Conservation (phyloP, 1,284 basidiomycete species). For the Ganoderma leucocontextum region DNA sequence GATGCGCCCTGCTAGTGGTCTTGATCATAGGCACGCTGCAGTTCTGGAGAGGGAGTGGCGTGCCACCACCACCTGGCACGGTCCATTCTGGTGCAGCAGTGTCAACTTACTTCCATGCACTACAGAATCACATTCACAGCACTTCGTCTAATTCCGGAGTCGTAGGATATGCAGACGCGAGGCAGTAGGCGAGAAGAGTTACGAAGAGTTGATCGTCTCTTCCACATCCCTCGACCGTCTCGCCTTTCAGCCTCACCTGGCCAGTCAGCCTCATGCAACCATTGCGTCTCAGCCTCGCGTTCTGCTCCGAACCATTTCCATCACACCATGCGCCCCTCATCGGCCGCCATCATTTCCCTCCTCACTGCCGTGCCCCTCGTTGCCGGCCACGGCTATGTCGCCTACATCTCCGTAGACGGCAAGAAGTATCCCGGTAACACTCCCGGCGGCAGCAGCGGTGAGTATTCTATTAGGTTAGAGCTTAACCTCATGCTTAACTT, state of each 20-base stretch:
- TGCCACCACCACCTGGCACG: too few species aligned
- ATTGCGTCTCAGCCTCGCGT: background rate
- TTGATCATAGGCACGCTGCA: too few species aligned
- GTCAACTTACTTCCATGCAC: too few species aligned
- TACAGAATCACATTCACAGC: too few species aligned
- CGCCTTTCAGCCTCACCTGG: background rate
- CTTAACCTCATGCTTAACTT: background rate
- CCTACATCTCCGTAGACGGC: constrained; percentile 61
- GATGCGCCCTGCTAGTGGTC: too few species aligned
- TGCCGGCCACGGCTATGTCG: constrained; percentile 68
- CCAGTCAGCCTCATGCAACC: background rate
- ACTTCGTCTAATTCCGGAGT: too few species aligned
- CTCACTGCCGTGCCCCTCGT: constrained; percentile 43
- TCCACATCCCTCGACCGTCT: too few species aligned
- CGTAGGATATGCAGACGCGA: too few species aligned
- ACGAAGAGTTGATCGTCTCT: background rate
- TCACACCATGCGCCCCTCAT: constrained; percentile 28
- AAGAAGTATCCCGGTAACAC: constrained; percentile 61
- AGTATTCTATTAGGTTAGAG: constrained; percentile 43
- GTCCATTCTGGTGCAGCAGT: too few species aligned
- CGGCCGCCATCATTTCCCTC: constrained; percentile 25
- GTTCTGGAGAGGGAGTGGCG: too few species aligned
- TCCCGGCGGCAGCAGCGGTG: constrained; percentile 48
- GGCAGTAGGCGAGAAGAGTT: background rate
- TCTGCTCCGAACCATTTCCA: background rate